Conservation (phyloP, 768 basidiomycete genomes). For the Calvatia gigantea region DNA sequence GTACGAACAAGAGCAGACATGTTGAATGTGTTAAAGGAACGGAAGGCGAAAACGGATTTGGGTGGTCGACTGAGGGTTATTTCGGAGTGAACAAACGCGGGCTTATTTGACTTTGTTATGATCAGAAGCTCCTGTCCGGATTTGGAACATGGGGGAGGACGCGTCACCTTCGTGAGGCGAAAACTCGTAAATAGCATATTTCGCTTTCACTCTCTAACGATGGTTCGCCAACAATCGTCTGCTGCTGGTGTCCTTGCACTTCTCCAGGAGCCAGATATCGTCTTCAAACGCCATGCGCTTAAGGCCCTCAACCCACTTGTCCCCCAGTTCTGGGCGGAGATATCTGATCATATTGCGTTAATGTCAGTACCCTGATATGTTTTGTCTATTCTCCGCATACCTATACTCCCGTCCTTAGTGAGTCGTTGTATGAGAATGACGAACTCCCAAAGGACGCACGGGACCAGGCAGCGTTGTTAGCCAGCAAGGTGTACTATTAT, state of each 20-base stretch:
- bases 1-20: conserved; percentile 53
- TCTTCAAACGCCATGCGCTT: conserved; percentile 91
- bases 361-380: conserved; percentile 56
- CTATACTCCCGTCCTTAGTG: conserved; percentile 46
- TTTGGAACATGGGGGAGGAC: conserved; percentile 28
- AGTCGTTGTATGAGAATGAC: conserved; percentile 83
- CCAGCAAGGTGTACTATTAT: conserved; percentile 99
- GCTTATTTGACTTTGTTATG: background rate
- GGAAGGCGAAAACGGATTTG: conserved; percentile 10
- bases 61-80: conserved; percentile 23
- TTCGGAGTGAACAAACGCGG: conserved; percentile 27
- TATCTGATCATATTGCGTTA: conserved; percentile 86
- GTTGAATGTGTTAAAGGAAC: conserved; percentile 13
- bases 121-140: conserved; percentile 14
- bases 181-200: conserved; percentile 16
- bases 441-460: conserved; percentile 72
- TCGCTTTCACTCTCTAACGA: conserved; percentile 28
- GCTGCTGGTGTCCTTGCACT: conserved; percentile 90
- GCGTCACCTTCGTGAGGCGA: conserved; percentile 37
- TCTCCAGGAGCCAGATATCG: conserved; percentile 81
- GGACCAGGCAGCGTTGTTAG: conserved; percentile 83
- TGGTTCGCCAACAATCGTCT: conserved; percentile 78
- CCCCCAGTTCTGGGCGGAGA: conserved; percentile 97
- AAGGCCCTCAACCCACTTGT: conserved; percentile 79
- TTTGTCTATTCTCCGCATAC: conserved; percentile 3